Evolutionary conservation across 257 asterid species (phyloP), one percentile per base, ranked within the genome.

Genomic region (Salvia miltiorrhiza): DNA sequence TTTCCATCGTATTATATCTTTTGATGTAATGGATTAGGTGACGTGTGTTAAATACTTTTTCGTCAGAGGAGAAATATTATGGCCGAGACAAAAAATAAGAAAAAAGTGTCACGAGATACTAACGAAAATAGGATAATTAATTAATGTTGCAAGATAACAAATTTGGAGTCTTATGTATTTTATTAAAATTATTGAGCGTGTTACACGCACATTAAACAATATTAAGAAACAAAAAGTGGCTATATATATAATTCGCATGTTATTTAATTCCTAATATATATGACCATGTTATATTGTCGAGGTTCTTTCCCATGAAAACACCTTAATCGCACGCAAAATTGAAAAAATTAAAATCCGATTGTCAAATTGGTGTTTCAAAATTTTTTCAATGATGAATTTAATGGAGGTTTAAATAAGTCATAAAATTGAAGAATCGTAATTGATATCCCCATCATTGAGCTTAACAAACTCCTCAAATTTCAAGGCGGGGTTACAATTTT

Each of bases 381-480:
- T 26, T 63, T 63, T 57, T 63, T 6, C 45, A 5, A 26, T 24
- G 33, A 56, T 33, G 48, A 35, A 33, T 14, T 65, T 45, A 32
- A 23, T 73, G 13, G 13, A 28, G 9, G 16, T 5, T 63, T 10
- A 28, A 39, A 67, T 26, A 56, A 6, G 24, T 7, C 24, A 12
- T 40, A 32, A 53, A 61, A 30, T 20, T 49, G 44, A 50, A 66
- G 55, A 7, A 37, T 48, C 11, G 19, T 19, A 47, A 69, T 75
- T 33, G 62, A 43, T 63, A 44, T 74, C 70, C 50, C 48, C 30
- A 47, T 59, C 63, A 58, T 57, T 57, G 49, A 52, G 52, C 16
- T 12, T 60, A 60, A 74, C 68, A 21, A 58, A 50, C 24, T 70
- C 44, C 50, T 14, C 37, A 19, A 64, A 45, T 67, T 56, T 65